Evolutionary conservation across 140 eudicot genomes (phyloP).

Genomic region (Cichorium intybus): DNA sequence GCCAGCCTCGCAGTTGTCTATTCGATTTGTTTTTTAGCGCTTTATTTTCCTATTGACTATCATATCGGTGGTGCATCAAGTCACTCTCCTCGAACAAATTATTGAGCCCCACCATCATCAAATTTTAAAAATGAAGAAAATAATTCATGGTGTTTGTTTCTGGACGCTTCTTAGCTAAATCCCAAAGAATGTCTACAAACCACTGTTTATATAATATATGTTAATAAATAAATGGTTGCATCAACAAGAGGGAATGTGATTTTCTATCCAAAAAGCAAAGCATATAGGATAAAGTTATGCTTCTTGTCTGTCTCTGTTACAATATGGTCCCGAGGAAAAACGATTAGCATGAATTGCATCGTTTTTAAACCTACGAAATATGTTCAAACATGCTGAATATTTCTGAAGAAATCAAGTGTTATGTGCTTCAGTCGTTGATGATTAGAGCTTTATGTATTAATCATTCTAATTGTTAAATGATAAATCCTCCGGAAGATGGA

Average conservation of each 20-base stretch:
- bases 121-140: neutral
- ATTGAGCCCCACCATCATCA: slow-evolving; percentile 26
- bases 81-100: slow-evolving; percentile 27
- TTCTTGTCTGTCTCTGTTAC: slow-evolving; percentile 32
- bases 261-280: slow-evolving; percentile 34
- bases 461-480: neutral
- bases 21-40: slow-evolving; percentile 22
- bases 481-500: neutral
- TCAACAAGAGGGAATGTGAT: slow-evolving; percentile 41
- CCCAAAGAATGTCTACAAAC: slow-evolving; percentile 36
- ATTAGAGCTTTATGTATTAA: neutral
- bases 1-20: slow-evolving; percentile 35
- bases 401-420: neutral
- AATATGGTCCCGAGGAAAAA: slow-evolving; percentile 25
- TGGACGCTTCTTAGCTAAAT: slow-evolving; percentile 32
- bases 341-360: slow-evolving; percentile 19
- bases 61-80: slow-evolving; percentile 16
- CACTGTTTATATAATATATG: slow-evolving; percentile 20
- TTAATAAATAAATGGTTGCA: slow-evolving; percentile 30
- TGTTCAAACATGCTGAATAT: slow-evolving; percentile 4
- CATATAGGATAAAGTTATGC: slow-evolving; percentile 37
- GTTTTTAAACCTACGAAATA: neutral
- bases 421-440: neutral
- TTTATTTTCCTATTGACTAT: slow-evolving; percentile 30
- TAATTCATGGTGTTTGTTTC: slow-evolving; percentile 17